Conservation (phyloP, 1,284 basidiomycete species). For the Austroboletus niveus region DNA sequence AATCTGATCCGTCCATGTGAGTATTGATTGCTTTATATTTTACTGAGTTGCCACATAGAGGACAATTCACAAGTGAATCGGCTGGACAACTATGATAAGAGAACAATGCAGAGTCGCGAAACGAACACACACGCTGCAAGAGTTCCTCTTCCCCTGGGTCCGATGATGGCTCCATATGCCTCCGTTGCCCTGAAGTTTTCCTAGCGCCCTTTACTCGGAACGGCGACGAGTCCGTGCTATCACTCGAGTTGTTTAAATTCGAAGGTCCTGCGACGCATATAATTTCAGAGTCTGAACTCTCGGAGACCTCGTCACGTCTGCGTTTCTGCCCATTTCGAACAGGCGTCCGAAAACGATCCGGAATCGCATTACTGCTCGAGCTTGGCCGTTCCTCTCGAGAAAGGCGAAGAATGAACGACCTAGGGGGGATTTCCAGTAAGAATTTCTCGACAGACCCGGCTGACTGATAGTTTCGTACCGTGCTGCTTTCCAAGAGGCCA, state of each 20-base stretch:
- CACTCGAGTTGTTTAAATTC: conserved; percentile 25
- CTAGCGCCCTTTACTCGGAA: conserved; percentile 21
- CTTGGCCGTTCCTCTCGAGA: conserved; percentile 30
- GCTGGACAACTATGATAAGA: conserved; percentile 22
- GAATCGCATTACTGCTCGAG: conserved; percentile 31
- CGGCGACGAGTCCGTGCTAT: conserved; percentile 24
- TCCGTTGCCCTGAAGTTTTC: conserved; percentile 13
- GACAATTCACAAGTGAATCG: conserved; percentile 47
- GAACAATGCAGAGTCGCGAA: not conserved
- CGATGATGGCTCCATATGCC: conserved; percentile 19
- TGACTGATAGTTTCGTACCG: conserved; percentile 43
- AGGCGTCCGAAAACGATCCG: conserved; percentile 16
- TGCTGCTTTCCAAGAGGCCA: conserved; percentile 59
- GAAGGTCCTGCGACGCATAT: conserved; percentile 28
- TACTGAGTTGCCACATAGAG: conserved; percentile 51
- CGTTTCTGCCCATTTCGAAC: conserved; percentile 24
- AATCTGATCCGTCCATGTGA: conserved; percentile 52
- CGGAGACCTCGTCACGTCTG: conserved; percentile 17
- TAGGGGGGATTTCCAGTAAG: conserved; percentile 17
- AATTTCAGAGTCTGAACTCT: conserved; percentile 22
- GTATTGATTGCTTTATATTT: conserved; percentile 47
- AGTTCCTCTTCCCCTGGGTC: conserved; percentile 30
- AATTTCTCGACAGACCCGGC: not conserved
- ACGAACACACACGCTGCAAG: conserved; percentile 12
- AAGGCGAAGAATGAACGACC: conserved; percentile 42